Evolutionary conservation across 2,329 filamentous ascomycete species (phyloP).

Genomic region (Colletotrichum incanum): DNA sequence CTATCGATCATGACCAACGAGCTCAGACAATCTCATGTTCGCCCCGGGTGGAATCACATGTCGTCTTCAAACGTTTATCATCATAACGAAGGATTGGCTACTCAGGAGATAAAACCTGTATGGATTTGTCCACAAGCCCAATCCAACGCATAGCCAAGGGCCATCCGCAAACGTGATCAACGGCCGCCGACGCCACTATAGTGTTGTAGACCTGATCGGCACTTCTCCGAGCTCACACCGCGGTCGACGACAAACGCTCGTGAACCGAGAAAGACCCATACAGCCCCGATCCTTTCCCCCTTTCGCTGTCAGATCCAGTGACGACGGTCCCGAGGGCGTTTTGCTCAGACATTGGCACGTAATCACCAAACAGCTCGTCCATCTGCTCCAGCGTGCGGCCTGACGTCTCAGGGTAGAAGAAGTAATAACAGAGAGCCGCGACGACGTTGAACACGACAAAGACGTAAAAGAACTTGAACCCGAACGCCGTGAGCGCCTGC

Average conservation of each 20-base stretch:
- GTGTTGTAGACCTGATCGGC: neutral
- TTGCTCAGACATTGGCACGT: slow-evolving; percentile 18
- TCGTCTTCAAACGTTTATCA: too few species aligned
- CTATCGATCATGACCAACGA: too few species aligned
- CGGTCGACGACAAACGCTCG: slow-evolving; percentile 9
- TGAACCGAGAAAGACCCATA: slow-evolving; percentile 15
- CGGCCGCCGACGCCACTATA: neutral
- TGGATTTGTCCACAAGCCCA: neutral
- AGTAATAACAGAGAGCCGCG: slow-evolving; percentile 45
- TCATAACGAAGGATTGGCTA: too few species aligned
- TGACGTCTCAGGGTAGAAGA: slow-evolving; percentile 54
- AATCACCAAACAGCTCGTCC: slow-evolving; percentile 54
- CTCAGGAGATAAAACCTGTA: too few species aligned
- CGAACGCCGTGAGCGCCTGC: slow-evolving; percentile 57
- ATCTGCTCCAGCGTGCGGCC: slow-evolving; percentile 53
- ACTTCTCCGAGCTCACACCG: neutral
- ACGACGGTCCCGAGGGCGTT: slow-evolving; percentile 3
- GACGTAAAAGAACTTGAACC: slow-evolving; percentile 61
- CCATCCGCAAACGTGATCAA: neutral
- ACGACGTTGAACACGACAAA: slow-evolving; percentile 49
- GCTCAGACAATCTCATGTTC: too few species aligned
- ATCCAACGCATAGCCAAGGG: neutral
- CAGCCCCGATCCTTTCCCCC: neutral
- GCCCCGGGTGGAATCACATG: too few species aligned
- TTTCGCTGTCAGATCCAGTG: neutral